These are phyloP conservation scores for Trypanosoma congolense DNA, from an alignment of 208 protist genomes.

Conservation along the genomic window DNA sequence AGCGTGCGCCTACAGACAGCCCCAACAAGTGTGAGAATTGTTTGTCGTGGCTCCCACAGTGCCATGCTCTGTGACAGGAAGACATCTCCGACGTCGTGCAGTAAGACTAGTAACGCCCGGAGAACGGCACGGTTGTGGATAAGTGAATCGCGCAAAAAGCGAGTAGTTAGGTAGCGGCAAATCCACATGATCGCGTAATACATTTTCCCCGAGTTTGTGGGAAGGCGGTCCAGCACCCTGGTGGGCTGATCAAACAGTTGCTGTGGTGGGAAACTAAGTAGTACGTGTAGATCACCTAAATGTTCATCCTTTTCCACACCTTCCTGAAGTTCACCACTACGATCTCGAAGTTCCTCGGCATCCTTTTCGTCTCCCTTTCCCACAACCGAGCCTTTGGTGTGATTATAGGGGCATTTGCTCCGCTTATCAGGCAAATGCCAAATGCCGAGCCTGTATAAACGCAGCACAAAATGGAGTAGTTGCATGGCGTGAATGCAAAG, in stretches of 20 bases:
- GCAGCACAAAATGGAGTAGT: constrained; percentile 58
- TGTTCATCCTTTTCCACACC: neutral
- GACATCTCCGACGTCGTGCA: constrained; percentile 42
- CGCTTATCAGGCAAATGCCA: constrained; percentile 52
- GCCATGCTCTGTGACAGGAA: constrained; percentile 36
- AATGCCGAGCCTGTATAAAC: constrained; percentile 36
- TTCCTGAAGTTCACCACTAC: neutral
- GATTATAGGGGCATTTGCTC: no score
- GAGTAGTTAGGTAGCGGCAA: constrained; percentile 12
- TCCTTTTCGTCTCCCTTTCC: no score
- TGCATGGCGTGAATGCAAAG: constrained; percentile 52
- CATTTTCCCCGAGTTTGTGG: constrained; percentile 26
- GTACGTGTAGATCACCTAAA: constrained; percentile 27
- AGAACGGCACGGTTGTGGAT: constrained; percentile 26
- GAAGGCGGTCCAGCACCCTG: constrained; percentile 23
- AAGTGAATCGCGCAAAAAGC: constrained; percentile 11
- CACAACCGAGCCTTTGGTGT: no score
- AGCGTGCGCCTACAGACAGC: constrained; percentile 21
- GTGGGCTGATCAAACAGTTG: constrained; percentile 20
- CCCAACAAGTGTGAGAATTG: constrained; percentile 25
- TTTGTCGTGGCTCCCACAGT: constrained; percentile 48
- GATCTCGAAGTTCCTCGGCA: neutral
- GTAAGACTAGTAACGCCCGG: constrained; percentile 22
- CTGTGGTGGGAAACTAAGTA: constrained; percentile 22
- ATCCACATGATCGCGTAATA: constrained; percentile 43